Base-by-base conservation (phyloP, 164 flowering plant genomes). In the Piper betle region DNA sequence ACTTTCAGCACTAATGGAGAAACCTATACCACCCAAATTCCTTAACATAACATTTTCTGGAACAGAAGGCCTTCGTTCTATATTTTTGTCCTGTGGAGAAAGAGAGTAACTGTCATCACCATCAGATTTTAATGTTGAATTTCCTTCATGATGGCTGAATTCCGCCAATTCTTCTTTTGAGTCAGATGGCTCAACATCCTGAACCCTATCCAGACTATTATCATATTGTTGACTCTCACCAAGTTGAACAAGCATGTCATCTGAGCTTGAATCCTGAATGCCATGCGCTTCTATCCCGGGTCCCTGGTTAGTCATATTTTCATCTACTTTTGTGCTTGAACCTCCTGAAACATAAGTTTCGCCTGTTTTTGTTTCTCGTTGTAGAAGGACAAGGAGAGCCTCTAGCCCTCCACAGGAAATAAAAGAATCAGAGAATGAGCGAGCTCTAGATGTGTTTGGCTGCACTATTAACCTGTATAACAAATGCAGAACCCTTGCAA, bases 361-460 rank as follows among this genome's bases (percentile, higher is more conserved):
- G 66, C 95, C 97, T 69, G 86, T 84, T 75, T 86, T 88, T 67
- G 95, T 87, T 82, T 90, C 96, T 43, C 87, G 80, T 64, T 94
- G 99, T 74, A 94, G 75, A 57, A 90, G 79, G 61, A 94, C 97
- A 64, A 94, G 89, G 77, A 94, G 91, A 62, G 93, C 84, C 70
- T 94, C 99, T 71, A 94, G 73, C 58, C 97, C 99, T 60, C 99
- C 97, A 76, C 84, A 80, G 57, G 86, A 78, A 69, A 94, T 73
- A 74, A 94, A 94, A 59, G 95, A 82, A 69, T 86, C 89, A 0
- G 95, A 88, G 80, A 94, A 94, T 64, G 76, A 79, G 61, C 88
- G 79, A 68, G 99, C 92, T 74, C 97, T 85, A 16, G 87, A 74
- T 57, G 86, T 74, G 74, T 94, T 94, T 65, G 99, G 99, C 69